Percentiles rank a stretch among this genome's conserved stretches.
phyloP scores from a whole-genome alignment of 257 asterid genomes.

The Rauvolfia tetraphylla region DNA sequence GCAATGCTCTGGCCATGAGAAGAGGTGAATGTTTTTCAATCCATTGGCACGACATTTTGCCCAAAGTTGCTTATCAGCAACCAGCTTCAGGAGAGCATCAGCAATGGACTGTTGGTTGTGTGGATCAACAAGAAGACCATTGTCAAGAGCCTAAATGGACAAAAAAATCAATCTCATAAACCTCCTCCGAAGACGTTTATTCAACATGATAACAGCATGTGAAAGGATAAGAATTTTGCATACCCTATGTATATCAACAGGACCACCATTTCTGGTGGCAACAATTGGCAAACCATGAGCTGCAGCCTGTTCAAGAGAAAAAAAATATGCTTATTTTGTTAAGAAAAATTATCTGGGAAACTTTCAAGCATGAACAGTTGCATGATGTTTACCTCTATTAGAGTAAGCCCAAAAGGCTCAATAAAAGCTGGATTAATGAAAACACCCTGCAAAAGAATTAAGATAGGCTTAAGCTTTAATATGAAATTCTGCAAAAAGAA shows the following conservation, averaged over 20 bases:
- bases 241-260: conserved; percentile 94
- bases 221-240: conserved; percentile 10
- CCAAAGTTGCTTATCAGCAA: conserved; percentile 95
- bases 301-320: conserved; percentile 70
- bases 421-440: conserved; percentile 97
- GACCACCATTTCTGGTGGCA: conserved; percentile 93
- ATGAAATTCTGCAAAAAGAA: neutral
- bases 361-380: conserved; percentile 9
- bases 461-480: conserved; percentile 10
- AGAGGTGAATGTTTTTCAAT: conserved; percentile 87
- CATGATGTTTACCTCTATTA: conserved; percentile 76
- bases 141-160: conserved; percentile 71
- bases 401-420: conserved; percentile 99
- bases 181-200: conserved; percentile 12
- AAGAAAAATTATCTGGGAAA: conserved; percentile 5
- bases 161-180: conserved; percentile 11
- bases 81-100: conserved; percentile 91
- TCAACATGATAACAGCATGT: conserved; percentile 5
- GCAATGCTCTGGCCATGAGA: conserved; percentile 99
- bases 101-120: conserved; percentile 86
- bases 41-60: conserved; percentile 93
- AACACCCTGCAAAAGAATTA: conserved; percentile 69
- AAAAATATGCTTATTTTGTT: conserved; percentile 7
- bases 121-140: conserved; percentile 97
- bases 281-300: conserved; percentile 93